Evolutionary conservation across 139 green algal species (phyloP).

Genomic region (Chlamydomonas applanata): DNA sequence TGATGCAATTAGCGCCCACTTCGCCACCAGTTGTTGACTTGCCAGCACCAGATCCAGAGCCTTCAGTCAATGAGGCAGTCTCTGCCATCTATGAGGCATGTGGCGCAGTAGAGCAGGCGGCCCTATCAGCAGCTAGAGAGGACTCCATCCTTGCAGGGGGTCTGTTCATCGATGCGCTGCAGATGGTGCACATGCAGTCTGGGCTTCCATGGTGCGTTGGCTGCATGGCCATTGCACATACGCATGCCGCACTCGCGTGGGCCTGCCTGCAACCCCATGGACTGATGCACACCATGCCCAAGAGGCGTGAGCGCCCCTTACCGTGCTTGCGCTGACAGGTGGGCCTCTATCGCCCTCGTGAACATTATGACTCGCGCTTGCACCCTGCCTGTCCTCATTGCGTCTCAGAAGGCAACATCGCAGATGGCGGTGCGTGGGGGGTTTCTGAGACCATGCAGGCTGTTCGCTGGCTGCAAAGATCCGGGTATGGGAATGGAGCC

Average conservation of each 20-base stretch:
- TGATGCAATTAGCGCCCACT: too few species aligned
- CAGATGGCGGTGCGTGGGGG: conserved; percentile 54
- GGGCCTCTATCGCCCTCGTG: conserved; percentile 23
- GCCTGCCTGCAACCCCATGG: not conserved
- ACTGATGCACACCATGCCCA: not conserved
- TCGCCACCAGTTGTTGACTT: too few species aligned
- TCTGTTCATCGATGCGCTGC: conserved; percentile 58
- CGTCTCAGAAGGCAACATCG: conserved; percentile 62
- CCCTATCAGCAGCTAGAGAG: conserved; percentile 41
- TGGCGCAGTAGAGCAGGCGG: conserved; percentile 34
- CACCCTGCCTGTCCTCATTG: conserved; percentile 67
- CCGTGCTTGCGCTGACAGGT: conserved; percentile 10
- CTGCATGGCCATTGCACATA: not conserved
- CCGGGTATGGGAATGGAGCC: not conserved
- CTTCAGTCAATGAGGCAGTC: too few species aligned
- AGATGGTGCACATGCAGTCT: conserved; percentile 38
- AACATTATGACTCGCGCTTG: conserved; percentile 45
- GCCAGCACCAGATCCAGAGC: too few species aligned
- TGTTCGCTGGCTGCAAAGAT: not conserved
- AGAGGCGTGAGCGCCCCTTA: not conserved
- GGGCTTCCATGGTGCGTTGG: conserved; percentile 62
- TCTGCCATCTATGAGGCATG: conserved; percentile 34
- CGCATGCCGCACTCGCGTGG: not conserved
- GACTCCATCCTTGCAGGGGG: conserved; percentile 48
- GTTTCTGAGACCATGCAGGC: not conserved